Evolutionary conservation across 306 rosid species (phyloP), one percentile per base, ranked within the genome.

Genomic region (Vachellia collinsii): DNA sequence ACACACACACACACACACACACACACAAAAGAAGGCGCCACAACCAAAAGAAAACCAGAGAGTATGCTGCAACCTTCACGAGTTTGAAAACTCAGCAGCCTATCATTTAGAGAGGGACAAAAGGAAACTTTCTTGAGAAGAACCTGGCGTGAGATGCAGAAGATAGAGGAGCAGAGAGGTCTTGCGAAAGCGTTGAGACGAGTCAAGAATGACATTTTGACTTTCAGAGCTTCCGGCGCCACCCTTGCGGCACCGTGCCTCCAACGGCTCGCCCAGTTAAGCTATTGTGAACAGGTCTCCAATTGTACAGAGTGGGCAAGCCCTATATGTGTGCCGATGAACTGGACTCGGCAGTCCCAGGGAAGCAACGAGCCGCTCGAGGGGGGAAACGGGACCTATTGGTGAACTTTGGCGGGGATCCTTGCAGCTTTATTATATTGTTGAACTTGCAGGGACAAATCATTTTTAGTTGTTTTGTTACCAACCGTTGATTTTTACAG

Each of bases 71-170:
- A 38, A 19, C 47, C 71, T 38, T 20, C 43, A 16, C 8, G 14
- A 66, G 47, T 36, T 19, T 38, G 41, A 38, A 66, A 66, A 36
- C 38, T 42, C 43, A 42, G 22, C 7, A 39, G 53, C 37, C 48
- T 0, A 1, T 16, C 22, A 72, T 25, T 8, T 3, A 41, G 29
- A 42, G 46, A 54, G 51, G 14, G 8, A 34, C 46, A 0, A 34
- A 59, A 59, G 25, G 43, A 61, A 80, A 84, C 17, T 5, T 6
- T 8, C n/a, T 23, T 4, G 39, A 75, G 66, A 72, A 59, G 76
- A 20, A 87, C 90, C 90, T 82, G 86, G 59, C 9, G 80, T 54
- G 72, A 81, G 50, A 71, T 20, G 76, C 34, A 56, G 44, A 82
- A 54, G 36, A 85, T 44, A 62, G 85, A 69, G n/a, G 82, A 83